A percentile compares a stretch with the other conserved stretches of the same genome.
These are phyloP conservation scores for Neofusicoccum umdonicola DNA, from an alignment of 2,329 filamentous ascomycete species.

Conservation along the genomic window DNA sequence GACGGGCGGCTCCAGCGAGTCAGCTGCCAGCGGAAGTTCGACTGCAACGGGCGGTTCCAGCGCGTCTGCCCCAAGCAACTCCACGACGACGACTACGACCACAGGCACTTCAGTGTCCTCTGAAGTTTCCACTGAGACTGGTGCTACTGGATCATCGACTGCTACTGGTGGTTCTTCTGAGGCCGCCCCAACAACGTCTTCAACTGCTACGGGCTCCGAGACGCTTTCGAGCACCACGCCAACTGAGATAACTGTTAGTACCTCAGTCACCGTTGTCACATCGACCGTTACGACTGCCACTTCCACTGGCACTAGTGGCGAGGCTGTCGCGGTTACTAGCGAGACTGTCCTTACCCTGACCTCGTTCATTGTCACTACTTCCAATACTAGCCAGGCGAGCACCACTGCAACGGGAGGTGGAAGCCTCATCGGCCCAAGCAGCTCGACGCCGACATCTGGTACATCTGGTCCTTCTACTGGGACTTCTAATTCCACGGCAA, in stretches of 20 bases:
- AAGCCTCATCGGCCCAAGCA: neutral
- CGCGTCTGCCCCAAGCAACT: neutral
- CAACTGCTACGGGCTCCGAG: constrained; percentile 13
- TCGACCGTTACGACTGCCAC: neutral
- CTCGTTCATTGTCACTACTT: constrained; percentile 1
- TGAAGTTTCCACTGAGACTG: neutral
- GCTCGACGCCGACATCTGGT: neutral
- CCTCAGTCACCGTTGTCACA: constrained; percentile 1
- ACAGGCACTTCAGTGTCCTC: neutral
- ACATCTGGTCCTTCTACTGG: neutral
- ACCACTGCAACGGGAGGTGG: constrained; percentile 18
- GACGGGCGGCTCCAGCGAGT: neutral
- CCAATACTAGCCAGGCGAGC: constrained; percentile 12
- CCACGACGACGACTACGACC: neutral
- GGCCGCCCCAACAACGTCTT: constrained; percentile 3
- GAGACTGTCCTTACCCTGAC: neutral
- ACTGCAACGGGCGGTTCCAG: neutral
- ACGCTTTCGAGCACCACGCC: neutral
- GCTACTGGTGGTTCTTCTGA: constrained; percentile 20
- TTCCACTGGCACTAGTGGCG: neutral
- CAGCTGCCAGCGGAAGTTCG: neutral
- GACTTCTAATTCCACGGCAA: neutral
- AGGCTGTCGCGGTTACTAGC: neutral
- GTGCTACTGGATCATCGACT: neutral
- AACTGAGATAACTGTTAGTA: neutral